A percentile compares a stretch with the other conserved stretches of the same genome.
Evolutionary conservation across 768 basidiomycete species (phyloP).

Genomic region (Crepidotus variabilis): DNA sequence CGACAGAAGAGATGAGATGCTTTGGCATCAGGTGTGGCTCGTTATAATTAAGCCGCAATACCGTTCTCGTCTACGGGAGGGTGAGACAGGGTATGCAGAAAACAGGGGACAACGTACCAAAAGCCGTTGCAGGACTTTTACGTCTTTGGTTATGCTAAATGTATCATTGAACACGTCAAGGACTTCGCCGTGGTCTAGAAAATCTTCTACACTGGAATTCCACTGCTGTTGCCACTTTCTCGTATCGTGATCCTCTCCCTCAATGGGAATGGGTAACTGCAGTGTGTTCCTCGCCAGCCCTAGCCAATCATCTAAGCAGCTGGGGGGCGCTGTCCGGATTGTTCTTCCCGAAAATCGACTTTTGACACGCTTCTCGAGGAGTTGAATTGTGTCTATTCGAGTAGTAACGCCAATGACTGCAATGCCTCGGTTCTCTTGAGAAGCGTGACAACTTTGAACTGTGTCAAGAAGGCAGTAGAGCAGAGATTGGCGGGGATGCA

Average conservation of each 20-base stretch:
- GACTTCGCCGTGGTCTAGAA: slow-evolving; percentile 48
- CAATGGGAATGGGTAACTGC: slow-evolving; percentile 19
- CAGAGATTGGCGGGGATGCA: slow-evolving; percentile 87
- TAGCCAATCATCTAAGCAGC: slow-evolving; percentile 45
- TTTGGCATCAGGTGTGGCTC: slow-evolving; percentile 52
- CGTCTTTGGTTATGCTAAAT: slow-evolving; percentile 57
- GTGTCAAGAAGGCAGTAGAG: slow-evolving; percentile 96
- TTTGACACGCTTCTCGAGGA: slow-evolving; percentile 95
- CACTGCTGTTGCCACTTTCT: slow-evolving; percentile 65
- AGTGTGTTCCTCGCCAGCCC: slow-evolving; percentile 46
- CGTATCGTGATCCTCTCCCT: slow-evolving; percentile 16
- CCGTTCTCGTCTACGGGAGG: slow-evolving; percentile 28
- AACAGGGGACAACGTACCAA: slow-evolving; percentile 43
- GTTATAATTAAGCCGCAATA: slow-evolving; percentile 41
- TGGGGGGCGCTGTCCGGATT: slow-evolving; percentile 67
- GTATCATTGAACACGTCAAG: slow-evolving; percentile 49
- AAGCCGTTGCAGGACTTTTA: slow-evolving; percentile 52
- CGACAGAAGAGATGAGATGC: slow-evolving; percentile 38
- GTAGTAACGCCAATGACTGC: slow-evolving; percentile 86
- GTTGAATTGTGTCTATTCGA: slow-evolving; percentile 82
- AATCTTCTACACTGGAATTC: slow-evolving; percentile 51
- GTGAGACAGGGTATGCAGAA: background rate
- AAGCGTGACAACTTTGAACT: slow-evolving; percentile 77
- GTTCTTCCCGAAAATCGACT: slow-evolving; percentile 95
- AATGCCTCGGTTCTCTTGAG: slow-evolving; percentile 58